Evolutionary conservation across 2,329 filamentous ascomycete genomes (phyloP), one percentile per base, ranked within the genome.

Genomic region (Alternaria atra): DNA sequence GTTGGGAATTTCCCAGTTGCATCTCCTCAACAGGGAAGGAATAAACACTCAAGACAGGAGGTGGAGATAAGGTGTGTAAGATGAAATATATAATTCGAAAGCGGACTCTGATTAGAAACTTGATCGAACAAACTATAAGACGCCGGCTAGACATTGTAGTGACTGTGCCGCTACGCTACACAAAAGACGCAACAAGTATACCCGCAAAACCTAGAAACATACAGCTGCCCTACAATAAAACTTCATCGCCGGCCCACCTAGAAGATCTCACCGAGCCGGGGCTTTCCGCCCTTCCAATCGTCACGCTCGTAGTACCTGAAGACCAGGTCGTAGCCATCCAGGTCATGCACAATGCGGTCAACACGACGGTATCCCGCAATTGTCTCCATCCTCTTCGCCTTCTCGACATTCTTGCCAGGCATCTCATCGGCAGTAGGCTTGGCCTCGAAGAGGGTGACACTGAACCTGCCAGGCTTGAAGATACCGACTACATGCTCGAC

Each of bases 401-500:
- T 83, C 79, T 71, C 83, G 10, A 51, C 50, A 15, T 32, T 57
- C 67, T 71, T 73, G 58, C 64, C 64, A 70, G 71, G 58, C 12
- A 60, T 63, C n/a, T 80, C 81, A 46, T 84, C 81, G 15, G 80
- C 74, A 42, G 76, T 78, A 20, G 83, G 81, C 84, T 97, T 97
- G 55, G 93, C 91, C 81, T 99, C 94, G 73, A 99, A 99, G 15
- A 98, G 85, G 1, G 95, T 99, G 58, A 99, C 92, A 73, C 91
- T 97, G 85, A 99, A 99, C 55, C 94, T 91, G n/a, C 94, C 94
- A 0, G 95, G 95, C 77, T 93, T 93, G 87, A 99, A 99, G 75
- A 99, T 99, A 66, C 88, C 86, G 44, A 98, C 93, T 1, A 98
- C 95, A 68, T 97, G 93, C 79, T 97, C 89, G 64, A 99, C 91